Percentiles rank a stretch among this genome's conserved stretches.
Evolutionary conservation across 75 land plant species (phyloP).

Genomic region (Picea sitchensis): DNA sequence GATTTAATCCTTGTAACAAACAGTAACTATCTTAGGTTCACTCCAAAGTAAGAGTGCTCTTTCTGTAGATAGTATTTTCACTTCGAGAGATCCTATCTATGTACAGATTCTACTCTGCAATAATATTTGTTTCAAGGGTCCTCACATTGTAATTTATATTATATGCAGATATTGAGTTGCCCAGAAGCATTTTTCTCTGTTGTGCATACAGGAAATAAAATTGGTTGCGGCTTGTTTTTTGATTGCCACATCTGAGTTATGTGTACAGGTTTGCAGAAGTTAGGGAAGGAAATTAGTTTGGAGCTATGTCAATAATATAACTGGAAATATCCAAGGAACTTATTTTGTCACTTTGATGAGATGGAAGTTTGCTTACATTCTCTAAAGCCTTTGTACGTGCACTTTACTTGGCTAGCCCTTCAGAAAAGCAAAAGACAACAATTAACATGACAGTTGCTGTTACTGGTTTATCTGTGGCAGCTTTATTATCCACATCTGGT

Average conservation of each 20-base stretch:
- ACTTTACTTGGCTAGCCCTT: neutral
- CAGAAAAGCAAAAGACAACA: neutral
- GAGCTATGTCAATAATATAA: neutral
- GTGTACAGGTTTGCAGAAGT: neutral
- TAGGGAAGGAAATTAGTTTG: neutral
- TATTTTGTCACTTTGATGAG: neutral
- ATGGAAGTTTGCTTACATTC: neutral
- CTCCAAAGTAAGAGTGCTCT: constrained; percentile 6
- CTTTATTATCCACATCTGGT: neutral
- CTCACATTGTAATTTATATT: neutral
- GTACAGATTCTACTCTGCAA: constrained; percentile 6
- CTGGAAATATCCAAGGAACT: neutral
- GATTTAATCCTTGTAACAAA: constrained; percentile 3
- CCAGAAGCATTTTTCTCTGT: neutral
- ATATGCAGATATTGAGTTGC: neutral
- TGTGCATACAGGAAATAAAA: neutral
- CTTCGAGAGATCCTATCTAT: constrained; percentile 3
- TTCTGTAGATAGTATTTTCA: constrained; percentile 8
- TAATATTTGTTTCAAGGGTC: constrained; percentile 5
- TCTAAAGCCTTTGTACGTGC: neutral
- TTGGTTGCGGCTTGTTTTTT: neutral
- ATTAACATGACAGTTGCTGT: neutral
- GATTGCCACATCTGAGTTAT: neutral
- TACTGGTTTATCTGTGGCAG: neutral
- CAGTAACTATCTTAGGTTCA: neutral